Evolutionary conservation across 2,329 filamentous ascomycete genomes (phyloP).

Genomic region (Bipolaris oryzae): DNA sequence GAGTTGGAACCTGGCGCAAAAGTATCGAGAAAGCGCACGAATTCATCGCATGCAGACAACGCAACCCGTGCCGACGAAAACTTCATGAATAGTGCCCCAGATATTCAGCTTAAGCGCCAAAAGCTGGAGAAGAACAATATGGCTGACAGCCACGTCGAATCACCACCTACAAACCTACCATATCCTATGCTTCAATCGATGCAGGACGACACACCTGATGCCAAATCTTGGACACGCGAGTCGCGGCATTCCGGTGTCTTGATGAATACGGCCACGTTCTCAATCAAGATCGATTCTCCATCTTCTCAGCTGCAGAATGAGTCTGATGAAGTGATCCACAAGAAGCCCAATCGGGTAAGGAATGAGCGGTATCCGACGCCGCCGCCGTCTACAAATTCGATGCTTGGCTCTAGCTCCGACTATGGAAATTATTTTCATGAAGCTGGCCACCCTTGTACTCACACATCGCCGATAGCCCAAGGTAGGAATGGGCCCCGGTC

Average conservation of each 20-base stretch:
- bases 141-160: neutral
- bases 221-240: neutral
- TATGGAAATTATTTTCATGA: neutral
- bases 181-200: neutral
- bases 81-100: neutral
- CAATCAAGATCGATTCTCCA: neutral
- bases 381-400: neutral
- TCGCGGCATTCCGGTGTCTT: neutral
- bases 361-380: neutral
- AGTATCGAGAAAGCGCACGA: constrained; percentile 18
- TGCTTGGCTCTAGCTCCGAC: neutral
- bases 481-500: neutral
- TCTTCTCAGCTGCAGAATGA: neutral
- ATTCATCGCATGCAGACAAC: neutral
- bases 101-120: constrained; percentile 2
- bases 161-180: neutral
- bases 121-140: neutral
- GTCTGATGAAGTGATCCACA: neutral
- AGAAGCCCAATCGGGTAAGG: neutral
- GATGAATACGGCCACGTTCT: neutral
- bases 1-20: neutral
- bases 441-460: neutral
- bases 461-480: neutral
- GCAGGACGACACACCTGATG: neutral
- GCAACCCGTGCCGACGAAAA: too few species aligned